These are phyloP conservation scores for Coniferiporia weirii DNA, from an alignment of 1,284 basidiomycete species.

Conservation along the genomic window DNA sequence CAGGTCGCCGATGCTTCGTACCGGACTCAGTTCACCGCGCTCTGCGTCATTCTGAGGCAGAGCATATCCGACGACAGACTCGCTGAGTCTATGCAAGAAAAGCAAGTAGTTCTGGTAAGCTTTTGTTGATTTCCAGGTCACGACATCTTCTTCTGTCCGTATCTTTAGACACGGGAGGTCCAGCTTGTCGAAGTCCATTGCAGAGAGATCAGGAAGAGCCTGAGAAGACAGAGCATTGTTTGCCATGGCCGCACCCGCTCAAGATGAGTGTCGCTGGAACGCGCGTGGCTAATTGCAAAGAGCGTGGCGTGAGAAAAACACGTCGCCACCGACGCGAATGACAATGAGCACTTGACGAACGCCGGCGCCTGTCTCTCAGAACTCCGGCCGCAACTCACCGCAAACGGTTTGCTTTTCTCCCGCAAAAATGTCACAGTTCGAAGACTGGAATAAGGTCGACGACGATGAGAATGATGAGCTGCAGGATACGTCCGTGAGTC, in stretches of 20 bases:
- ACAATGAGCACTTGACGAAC: background rate
- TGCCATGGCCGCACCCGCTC: background rate
- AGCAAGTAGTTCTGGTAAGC: constrained; percentile 69
- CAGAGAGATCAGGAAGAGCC: constrained; percentile 29
- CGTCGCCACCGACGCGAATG: background rate
- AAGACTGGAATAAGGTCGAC: constrained; percentile 70
- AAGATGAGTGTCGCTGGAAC: background rate
- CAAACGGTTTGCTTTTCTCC: no score
- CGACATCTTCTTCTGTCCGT: constrained; percentile 63
- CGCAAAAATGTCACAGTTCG: constrained; percentile 50
- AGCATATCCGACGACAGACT: constrained; percentile 61
- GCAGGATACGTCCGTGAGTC: constrained; percentile 59
- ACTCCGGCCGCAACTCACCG: no score
- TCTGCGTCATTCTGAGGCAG: constrained; percentile 30
- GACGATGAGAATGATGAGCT: constrained; percentile 77
- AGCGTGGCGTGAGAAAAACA: constrained; percentile 2
- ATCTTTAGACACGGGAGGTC: constrained; percentile 41
- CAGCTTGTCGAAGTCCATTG: constrained; percentile 1
- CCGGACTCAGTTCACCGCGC: constrained; percentile 1
- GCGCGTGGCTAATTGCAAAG: background rate
- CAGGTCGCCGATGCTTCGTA: constrained; percentile 4
- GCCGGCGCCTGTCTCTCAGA: no score
- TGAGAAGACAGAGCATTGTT: constrained; percentile 18
- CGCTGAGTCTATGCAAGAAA: constrained; percentile 70
- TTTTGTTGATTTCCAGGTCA: constrained; percentile 58